Evolutionary conservation across 306 rosid genomes (phyloP), one percentile per base, ranked within the genome.

Genomic region (Glycine soja): DNA sequence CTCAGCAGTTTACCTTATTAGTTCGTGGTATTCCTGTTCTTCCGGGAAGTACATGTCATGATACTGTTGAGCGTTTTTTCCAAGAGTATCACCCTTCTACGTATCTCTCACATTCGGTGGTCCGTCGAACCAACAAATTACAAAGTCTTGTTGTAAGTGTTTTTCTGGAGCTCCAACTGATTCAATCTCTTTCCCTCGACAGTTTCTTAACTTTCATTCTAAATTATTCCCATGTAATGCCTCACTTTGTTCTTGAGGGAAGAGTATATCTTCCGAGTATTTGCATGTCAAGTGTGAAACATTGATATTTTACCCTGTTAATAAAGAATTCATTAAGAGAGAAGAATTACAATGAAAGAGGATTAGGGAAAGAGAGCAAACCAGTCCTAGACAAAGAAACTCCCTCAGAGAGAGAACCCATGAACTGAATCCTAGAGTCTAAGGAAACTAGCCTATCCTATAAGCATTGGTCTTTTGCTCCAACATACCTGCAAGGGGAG

Each of bases 41-140:
- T 58, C 82, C 90, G 65, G 97, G 89, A 78, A 78, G 92, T 82
- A 90, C 90, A 54, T 88, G 88, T 81, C 70, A 84, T 71, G 92
- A 92, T 57, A 79, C 85, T 50, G 95, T 94, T 53, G 92, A 92
- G 80, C 85, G 18, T 0, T 92, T 94, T 84, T 92, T 92, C 84
- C 78, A n/a, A 8, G 97, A 94, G 86, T 81, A 85, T 82, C 89
- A 94, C 82, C 88, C 94, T 69, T 88, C 95, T 19, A 89, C 97
- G 2, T 94, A 94, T 88, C 94, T 87, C 76, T 94, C 94, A 24
- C 90, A 90, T 84, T 72, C 90, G 0, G 89, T 94, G 57, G 75
- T 94, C 51, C 92, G 73, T 15, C 90, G 83, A 51, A 88, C 79
- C 74, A 62, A 72, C 78, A 87, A 85, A 88, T 91, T 94, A 81